Percentiles rank a stretch among this genome's conserved stretches.
phyloP scores from a whole-genome alignment of 1,284 basidiomycete species.

The Leucoagaricus sp. region DNA sequence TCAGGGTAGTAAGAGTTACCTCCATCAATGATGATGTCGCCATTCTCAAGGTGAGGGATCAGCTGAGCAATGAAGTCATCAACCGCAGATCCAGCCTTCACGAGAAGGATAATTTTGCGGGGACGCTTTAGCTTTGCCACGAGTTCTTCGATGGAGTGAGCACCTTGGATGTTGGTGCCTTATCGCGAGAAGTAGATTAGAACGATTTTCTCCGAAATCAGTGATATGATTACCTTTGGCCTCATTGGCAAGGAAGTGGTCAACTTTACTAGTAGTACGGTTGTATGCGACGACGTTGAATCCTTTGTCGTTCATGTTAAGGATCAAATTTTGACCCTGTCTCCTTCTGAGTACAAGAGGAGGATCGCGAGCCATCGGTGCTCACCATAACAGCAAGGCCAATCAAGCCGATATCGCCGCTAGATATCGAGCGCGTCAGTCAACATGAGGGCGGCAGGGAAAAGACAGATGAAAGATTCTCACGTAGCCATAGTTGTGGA shows the following conservation, averaged over 20 bases:
- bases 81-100: slow-evolving; percentile 84
- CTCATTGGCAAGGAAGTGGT: slow-evolving; percentile 94
- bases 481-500: slow-evolving; percentile 46
- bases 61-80: slow-evolving; percentile 79
- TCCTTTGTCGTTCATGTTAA: slow-evolving; percentile 99
- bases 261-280: slow-evolving; percentile 96
- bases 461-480: slow-evolving; percentile 20
- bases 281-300: slow-evolving; percentile 98
- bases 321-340: slow-evolving; percentile 93
- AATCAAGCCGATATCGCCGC: slow-evolving; percentile 91
- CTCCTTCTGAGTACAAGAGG: slow-evolving; percentile 16
- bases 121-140: slow-evolving; percentile 78
- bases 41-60: slow-evolving; percentile 68
- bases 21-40: slow-evolving; percentile 98
- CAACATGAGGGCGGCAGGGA: slow-evolving; percentile 4
- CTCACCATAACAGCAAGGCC: slow-evolving; percentile 96
- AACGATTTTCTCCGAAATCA: slow-evolving; percentile 20
- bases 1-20: slow-evolving; percentile 99
- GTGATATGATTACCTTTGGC: slow-evolving; percentile 79
- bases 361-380: slow-evolving; percentile 10
- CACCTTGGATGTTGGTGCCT: slow-evolving; percentile 96
- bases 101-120: slow-evolving; percentile 94
- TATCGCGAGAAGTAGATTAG: slow-evolving; percentile 19
- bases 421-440: slow-evolving; percentile 30
- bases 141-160: slow-evolving; percentile 92